phyloP scores from a whole-genome alignment of 2,329 filamentous ascomycete species.

The Penicillium sp. region DNA sequence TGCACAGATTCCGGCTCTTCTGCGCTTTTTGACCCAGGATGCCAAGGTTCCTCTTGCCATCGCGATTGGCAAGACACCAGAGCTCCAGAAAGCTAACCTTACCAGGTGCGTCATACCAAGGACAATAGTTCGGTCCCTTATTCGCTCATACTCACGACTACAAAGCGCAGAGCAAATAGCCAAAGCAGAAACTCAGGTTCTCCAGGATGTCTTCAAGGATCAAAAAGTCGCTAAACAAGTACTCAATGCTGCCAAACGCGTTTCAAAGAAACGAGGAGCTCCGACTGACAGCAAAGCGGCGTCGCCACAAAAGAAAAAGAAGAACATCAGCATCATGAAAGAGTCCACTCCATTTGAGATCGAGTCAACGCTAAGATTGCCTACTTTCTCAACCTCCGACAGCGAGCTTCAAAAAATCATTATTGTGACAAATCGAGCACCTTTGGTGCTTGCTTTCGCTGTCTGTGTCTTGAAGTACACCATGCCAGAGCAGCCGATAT shows the following conservation, averaged over 20 bases:
- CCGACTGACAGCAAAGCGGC: slow-evolving; percentile 36
- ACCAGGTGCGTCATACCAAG: slow-evolving; percentile 37
- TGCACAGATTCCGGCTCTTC: slow-evolving; percentile 46
- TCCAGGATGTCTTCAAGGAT: slow-evolving; percentile 54
- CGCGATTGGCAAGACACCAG: slow-evolving; percentile 59
- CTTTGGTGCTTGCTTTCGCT: slow-evolving; percentile 79
- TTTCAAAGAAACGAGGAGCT: slow-evolving; percentile 58
- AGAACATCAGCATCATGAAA: slow-evolving; percentile 10
- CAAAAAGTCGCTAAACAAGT: slow-evolving; percentile 62
- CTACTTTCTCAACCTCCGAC: slow-evolving; percentile 50
- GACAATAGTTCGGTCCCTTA: neutral
- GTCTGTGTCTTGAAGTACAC: slow-evolving; percentile 74
- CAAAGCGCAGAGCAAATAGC: slow-evolving; percentile 50
- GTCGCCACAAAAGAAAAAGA: slow-evolving; percentile 47
- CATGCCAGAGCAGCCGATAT: slow-evolving; percentile 82
- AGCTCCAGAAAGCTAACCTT: slow-evolving; percentile 56
- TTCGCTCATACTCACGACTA: slow-evolving; percentile 14
- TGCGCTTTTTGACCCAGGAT: slow-evolving; percentile 63
- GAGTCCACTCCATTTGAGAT: slow-evolving; percentile 35
- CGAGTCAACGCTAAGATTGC: slow-evolving; percentile 42
- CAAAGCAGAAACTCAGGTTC: slow-evolving; percentile 49
- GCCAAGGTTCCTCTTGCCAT: slow-evolving; percentile 58
- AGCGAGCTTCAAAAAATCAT: slow-evolving; percentile 60
- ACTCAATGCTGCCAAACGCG: slow-evolving; percentile 59
- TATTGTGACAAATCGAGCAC: slow-evolving; percentile 77